These are phyloP conservation scores for Clarireedia hainanense DNA, from an alignment of 2,329 filamentous ascomycete genomes.

Conservation along the genomic window DNA sequence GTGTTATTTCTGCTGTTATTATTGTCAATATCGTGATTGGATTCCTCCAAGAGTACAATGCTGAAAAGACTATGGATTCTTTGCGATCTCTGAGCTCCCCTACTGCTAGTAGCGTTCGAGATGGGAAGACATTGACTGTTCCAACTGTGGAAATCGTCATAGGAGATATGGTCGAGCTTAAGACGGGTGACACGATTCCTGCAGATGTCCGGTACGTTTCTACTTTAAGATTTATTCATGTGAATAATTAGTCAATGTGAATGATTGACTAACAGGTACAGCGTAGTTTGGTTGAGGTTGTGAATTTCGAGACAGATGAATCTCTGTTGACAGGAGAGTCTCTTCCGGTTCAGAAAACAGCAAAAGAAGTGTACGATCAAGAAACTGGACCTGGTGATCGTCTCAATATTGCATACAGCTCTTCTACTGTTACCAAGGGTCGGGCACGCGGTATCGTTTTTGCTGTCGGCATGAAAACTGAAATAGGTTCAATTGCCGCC, in stretches of 20 bases:
- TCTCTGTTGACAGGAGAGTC: constrained; percentile 56
- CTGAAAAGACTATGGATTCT: constrained; percentile 46
- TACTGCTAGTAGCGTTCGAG: constrained; percentile 41
- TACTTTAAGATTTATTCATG: neutral
- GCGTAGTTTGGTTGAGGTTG: constrained; percentile 38
- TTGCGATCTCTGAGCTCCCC: constrained; percentile 42
- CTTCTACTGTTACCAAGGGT: constrained; percentile 54
- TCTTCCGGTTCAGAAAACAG: constrained; percentile 46
- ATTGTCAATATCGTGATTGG: constrained; percentile 50
- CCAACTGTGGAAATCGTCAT: constrained; percentile 46
- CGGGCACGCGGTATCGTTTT: constrained; percentile 53
- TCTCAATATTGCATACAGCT: constrained; percentile 54
- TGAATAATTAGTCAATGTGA: too few species aligned
- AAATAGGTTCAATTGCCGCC: constrained; percentile 57
- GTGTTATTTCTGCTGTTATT: constrained; percentile 50
- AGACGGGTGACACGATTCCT: constrained; percentile 38
- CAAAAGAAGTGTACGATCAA: constrained; percentile 39
- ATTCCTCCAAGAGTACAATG: constrained; percentile 45
- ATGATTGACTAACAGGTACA: constrained; percentile 10
- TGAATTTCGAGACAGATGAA: constrained; percentile 53
- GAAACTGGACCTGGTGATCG: constrained; percentile 52
- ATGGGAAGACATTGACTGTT: constrained; percentile 41
- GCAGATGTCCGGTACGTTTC: constrained; percentile 31
- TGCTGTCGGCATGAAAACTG: constrained; percentile 51
- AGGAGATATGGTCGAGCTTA: constrained; percentile 50